These are phyloP conservation scores for Hypoxylon intermedium DNA, from an alignment of 495 filamentous ascomycete species.

Conservation along the genomic window DNA sequence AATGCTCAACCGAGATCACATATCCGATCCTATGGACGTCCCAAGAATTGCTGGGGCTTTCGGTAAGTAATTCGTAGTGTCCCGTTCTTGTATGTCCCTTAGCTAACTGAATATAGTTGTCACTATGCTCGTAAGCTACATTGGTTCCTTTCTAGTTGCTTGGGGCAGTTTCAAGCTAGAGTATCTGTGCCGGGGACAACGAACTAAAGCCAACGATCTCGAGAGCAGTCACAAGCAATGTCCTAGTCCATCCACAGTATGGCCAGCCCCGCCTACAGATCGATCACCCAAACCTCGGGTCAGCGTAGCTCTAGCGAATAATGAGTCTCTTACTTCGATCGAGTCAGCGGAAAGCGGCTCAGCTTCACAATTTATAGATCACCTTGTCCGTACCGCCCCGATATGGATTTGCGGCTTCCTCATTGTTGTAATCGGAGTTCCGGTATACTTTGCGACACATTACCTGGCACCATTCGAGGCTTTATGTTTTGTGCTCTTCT, in stretches of 20 bases:
- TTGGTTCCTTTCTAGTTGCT: slow-evolving; percentile 23
- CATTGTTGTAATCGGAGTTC: slow-evolving; percentile 31
- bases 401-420: slow-evolving; percentile 33
- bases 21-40: slow-evolving; percentile 41
- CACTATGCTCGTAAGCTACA: slow-evolving; percentile 30
- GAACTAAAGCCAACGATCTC: slow-evolving; percentile 16
- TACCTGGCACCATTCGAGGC: slow-evolving; percentile 46
- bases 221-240: slow-evolving; percentile 34
- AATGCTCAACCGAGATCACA: slow-evolving; percentile 51
- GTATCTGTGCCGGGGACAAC: slow-evolving; percentile 23
- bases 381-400: slow-evolving; percentile 40
- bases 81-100: neutral
- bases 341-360: neutral
- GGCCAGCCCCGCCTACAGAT: slow-evolving; percentile 28
- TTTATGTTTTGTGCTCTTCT: slow-evolving; percentile 48
- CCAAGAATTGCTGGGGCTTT: slow-evolving; percentile 50
- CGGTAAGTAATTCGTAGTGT: slow-evolving; percentile 34
- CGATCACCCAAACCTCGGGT: slow-evolving; percentile 18
- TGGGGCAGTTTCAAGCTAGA: slow-evolving; percentile 33
- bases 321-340: slow-evolving; percentile 8
- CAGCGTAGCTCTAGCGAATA: slow-evolving; percentile 19
- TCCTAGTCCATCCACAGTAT: slow-evolving; percentile 40
- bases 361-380: slow-evolving; percentile 16
- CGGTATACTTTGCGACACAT: slow-evolving; percentile 24
- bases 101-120: slow-evolving; percentile 29